These are phyloP conservation scores for Setomelanomma holmii DNA, from an alignment of 2,329 filamentous ascomycete species.

Conservation along the genomic window DNA sequence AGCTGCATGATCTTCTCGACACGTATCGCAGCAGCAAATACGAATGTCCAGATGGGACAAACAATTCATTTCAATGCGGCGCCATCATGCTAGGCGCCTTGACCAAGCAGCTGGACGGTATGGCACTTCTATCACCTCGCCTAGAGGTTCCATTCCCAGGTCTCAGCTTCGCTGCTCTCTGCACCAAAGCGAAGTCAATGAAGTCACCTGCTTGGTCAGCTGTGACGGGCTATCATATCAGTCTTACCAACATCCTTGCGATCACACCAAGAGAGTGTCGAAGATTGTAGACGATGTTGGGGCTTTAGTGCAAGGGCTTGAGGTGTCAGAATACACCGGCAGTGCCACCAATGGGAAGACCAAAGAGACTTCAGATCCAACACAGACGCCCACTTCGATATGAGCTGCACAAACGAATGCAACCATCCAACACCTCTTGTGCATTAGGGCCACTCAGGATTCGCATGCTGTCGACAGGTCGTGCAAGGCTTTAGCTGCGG, in stretches of 20 bases:
- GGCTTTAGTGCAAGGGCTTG: too few relatives aligned
- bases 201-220: slow-evolving; percentile 3
- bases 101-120: slow-evolving; percentile 18
- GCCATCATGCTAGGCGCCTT: slow-evolving; percentile 25
- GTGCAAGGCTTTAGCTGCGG: too few relatives aligned
- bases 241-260: background rate
- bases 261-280: background rate
- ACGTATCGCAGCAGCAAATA: slow-evolving; percentile 6
- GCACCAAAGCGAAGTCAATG: background rate
- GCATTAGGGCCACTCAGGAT: too few relatives aligned
- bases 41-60: background rate
- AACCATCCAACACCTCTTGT: too few relatives aligned
- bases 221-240: background rate
- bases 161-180: slow-evolving; percentile 9
- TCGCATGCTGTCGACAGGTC: too few relatives aligned
- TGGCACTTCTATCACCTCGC: slow-evolving; percentile 6
- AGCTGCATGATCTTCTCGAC: slow-evolving; percentile 7
- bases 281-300: background rate
- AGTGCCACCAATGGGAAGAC: too few relatives aligned
- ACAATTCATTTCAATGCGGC: slow-evolving; percentile 14
- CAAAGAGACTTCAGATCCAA: too few relatives aligned
- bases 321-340: too few relatives aligned
- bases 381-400: too few relatives aligned
- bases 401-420: too few relatives aligned
- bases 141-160: slow-evolving; percentile 16